Evolutionary conservation across 139 green algal species (phyloP).

Genomic region (Chlorella vulgaris): DNA sequence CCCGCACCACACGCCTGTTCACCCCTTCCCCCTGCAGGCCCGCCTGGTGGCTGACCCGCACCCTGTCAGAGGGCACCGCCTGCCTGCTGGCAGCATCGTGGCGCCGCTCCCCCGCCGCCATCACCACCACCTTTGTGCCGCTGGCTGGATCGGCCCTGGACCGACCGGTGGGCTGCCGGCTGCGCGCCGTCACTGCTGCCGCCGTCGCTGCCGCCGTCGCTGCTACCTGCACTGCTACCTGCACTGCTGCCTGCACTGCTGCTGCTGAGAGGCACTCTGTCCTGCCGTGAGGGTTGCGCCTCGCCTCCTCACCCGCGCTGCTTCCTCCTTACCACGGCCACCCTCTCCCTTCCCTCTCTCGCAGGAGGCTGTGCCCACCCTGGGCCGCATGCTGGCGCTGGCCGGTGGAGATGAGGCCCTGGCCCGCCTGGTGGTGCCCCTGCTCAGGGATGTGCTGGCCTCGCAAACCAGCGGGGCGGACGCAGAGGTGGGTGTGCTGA

Average conservation of each 20-base stretch:
- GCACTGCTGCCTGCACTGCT: too few relatives aligned
- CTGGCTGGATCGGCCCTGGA: conserved; percentile 23
- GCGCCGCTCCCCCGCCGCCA: background rate
- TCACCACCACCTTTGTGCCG: conserved; percentile 28
- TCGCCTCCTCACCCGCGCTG: too few relatives aligned
- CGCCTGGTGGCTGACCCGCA: conserved; percentile 20
- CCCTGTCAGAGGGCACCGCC: conserved; percentile 21
- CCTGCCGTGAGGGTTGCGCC: too few relatives aligned
- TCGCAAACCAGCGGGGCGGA: conserved; percentile 12
- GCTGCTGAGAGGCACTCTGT: too few relatives aligned
- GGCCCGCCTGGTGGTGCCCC: conserved; percentile 32
- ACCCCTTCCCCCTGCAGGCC: background rate
- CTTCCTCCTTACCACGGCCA: too few relatives aligned
- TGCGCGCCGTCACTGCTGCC: too few relatives aligned
- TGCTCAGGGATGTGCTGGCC: conserved; percentile 39
- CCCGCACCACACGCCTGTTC: background rate
- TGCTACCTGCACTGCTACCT: too few relatives aligned
- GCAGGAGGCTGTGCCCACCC: conserved; percentile 20
- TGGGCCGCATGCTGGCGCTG: conserved; percentile 31
- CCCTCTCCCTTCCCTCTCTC: too few relatives aligned
- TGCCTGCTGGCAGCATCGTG: conserved; percentile 33
- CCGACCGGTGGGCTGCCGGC: background rate
- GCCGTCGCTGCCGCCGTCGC: too few relatives aligned
- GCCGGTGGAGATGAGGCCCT: conserved; percentile 31
- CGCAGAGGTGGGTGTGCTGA: conserved; percentile 15